Evolutionary conservation across 1,284 basidiomycete genomes (phyloP).

Genomic region (Trichosporon sp.): DNA sequence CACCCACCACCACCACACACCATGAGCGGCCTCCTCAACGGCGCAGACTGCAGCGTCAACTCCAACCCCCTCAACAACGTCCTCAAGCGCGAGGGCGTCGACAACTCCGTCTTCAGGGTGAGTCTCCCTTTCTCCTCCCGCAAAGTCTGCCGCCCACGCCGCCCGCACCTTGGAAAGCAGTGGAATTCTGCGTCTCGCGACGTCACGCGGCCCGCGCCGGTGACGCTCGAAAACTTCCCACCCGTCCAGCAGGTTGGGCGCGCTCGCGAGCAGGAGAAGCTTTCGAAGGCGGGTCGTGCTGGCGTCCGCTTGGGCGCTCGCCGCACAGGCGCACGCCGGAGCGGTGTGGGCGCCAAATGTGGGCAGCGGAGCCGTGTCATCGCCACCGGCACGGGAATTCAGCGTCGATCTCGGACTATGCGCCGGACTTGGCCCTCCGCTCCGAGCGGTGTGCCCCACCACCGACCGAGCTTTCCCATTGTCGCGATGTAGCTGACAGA

Average conservation of each 20-base stretch:
- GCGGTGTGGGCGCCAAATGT: neutral
- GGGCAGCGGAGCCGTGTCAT: constrained; percentile 1
- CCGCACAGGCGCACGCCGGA: neutral
- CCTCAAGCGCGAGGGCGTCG: constrained; percentile 84
- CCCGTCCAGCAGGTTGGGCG: neutral
- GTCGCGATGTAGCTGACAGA: constrained; percentile 5
- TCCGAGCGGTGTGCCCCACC: neutral
- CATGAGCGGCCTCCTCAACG: constrained; percentile 66
- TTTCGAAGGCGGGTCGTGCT: neutral
- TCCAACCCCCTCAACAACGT: constrained; percentile 86
- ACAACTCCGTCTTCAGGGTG: constrained; percentile 64
- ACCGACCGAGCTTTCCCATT: neutral
- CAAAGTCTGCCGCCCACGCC: no score
- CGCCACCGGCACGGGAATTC: neutral
- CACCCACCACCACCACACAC: constrained; percentile 6
- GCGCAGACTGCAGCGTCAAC: constrained; percentile 79
- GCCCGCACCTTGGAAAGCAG: neutral
- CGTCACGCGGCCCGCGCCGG: neutral
- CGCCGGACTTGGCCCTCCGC: neutral
- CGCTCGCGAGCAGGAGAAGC: neutral
- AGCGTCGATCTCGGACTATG: neutral
- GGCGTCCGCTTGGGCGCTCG: neutral
- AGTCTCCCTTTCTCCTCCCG: constrained; percentile 11
- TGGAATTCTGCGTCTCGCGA: neutral
- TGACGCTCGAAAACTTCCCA: neutral